Evolutionary conservation across 768 basidiomycete species (phyloP).

Genomic region (Podaxis mareebaensis): DNA sequence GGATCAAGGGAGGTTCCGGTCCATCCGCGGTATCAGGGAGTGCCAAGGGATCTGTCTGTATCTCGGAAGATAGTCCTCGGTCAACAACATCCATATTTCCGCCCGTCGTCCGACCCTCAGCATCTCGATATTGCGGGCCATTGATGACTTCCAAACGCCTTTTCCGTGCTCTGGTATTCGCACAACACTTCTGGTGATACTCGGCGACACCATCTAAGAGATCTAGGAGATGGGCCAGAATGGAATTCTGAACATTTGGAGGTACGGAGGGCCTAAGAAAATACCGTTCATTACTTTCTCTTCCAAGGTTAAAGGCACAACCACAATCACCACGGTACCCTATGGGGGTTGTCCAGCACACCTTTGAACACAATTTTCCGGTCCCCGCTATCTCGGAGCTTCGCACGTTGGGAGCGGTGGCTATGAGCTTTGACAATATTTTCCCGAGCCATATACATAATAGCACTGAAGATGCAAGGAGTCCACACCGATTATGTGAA

Average conservation of each 20-base stretch:
- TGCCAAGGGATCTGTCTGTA: not conserved
- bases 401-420: conserved; percentile 66
- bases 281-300: conserved; percentile 10
- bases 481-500: no score
- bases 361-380: conserved; percentile 68
- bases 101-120: conserved; percentile 19
- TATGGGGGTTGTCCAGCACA: conserved; percentile 73
- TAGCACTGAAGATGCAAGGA: not conserved
- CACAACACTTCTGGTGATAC: conserved; percentile 37
- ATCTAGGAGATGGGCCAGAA: conserved; percentile 52
- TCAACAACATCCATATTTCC: conserved; percentile 3
- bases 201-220: conserved; percentile 51
- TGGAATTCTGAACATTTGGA: conserved; percentile 58
- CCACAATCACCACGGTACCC: conserved; percentile 59
- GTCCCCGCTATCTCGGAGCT: conserved; percentile 44
- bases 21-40: not conserved
- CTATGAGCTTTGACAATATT: conserved; percentile 53
- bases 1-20: conserved; percentile 35
- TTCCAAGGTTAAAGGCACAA: conserved; percentile 9
- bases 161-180: conserved; percentile 42
- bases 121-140: conserved; percentile 17
- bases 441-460: conserved; percentile 40
- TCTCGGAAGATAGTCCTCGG: not conserved
- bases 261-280: conserved; percentile 61
- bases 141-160: conserved; percentile 24